phyloP scores from a whole-genome alignment of 192 early-diverging fungal species.

The Chytriomyces sp. region DNA sequence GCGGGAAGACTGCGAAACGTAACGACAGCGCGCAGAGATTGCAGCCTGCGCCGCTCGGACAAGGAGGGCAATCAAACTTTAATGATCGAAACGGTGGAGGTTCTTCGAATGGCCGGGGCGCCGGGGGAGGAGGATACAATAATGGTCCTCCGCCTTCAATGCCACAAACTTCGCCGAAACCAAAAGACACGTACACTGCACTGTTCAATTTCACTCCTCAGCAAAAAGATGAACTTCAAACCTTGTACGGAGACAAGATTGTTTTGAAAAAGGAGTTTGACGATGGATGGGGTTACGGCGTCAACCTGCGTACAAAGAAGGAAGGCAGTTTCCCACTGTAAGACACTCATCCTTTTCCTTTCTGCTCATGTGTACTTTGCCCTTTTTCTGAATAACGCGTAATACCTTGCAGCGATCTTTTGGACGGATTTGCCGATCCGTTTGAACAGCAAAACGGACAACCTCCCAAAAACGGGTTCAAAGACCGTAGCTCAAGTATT shows the following conservation, averaged over 20 bases:
- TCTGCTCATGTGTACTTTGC: neutral
- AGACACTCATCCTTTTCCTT: neutral
- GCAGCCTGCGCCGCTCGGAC: neutral
- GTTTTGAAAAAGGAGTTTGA: conserved; percentile 11
- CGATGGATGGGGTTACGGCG: conserved; percentile 1
- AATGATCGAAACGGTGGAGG: neutral
- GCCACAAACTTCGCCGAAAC: neutral
- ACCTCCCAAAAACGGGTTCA: neutral
- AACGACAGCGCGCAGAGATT: neutral
- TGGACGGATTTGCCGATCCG: conserved; percentile 24
- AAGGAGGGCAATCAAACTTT: neutral
- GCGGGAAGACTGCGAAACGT: neutral
- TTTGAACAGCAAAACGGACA: neutral
- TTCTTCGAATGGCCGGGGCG: neutral
- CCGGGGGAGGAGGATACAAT: neutral
- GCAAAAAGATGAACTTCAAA: neutral
- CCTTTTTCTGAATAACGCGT: neutral
- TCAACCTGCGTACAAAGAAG: conserved; percentile 1
- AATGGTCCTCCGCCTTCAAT: too few species aligned
- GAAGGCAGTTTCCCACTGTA: neutral
- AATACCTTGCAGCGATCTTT: conserved; percentile 7
- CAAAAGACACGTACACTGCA: neutral
- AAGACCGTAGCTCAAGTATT: conserved; percentile 9
- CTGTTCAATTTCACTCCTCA: neutral
- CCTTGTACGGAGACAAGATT: conserved; percentile 12